Evolutionary conservation across 345 rosid genomes (phyloP).

Genomic region (Syzygium aqueum): DNA sequence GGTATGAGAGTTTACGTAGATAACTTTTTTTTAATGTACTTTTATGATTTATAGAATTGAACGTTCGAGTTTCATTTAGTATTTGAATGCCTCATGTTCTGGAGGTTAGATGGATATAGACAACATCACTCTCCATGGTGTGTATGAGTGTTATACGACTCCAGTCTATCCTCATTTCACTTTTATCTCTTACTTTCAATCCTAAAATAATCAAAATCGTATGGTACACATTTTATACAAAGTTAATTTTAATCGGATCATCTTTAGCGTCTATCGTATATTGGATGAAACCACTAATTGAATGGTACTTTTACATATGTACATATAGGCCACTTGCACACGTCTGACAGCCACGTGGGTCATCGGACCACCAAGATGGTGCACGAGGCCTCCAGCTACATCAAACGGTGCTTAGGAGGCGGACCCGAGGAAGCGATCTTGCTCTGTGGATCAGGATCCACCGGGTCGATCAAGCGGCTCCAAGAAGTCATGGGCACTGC

Average conservation of each 20-base stretch:
- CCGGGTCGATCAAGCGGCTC: constrained; percentile 42
- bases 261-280: not conserved
- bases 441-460: constrained; percentile 47
- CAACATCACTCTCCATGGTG: not conserved
- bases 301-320: not conserved
- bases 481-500: constrained; percentile 53
- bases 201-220: not conserved
- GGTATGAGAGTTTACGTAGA: not conserved
- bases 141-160: not conserved
- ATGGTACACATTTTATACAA: no score
- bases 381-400: constrained; percentile 31
- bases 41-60: not conserved
- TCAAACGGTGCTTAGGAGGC: constrained; percentile 45
- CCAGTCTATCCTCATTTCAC: not conserved
- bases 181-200: not conserved
- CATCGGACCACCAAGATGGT: constrained; percentile 35
- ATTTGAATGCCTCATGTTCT: not conserved
- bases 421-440: constrained; percentile 28
- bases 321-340: constrained; percentile 44
- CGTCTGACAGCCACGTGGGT: constrained; percentile 44
- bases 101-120: not conserved
- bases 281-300: not conserved
- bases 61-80: not conserved
- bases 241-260: not conserved
- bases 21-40: no score